phyloP scores from a whole-genome alignment of 352 stramenopile species.

The Phytophthora meadii region DNA sequence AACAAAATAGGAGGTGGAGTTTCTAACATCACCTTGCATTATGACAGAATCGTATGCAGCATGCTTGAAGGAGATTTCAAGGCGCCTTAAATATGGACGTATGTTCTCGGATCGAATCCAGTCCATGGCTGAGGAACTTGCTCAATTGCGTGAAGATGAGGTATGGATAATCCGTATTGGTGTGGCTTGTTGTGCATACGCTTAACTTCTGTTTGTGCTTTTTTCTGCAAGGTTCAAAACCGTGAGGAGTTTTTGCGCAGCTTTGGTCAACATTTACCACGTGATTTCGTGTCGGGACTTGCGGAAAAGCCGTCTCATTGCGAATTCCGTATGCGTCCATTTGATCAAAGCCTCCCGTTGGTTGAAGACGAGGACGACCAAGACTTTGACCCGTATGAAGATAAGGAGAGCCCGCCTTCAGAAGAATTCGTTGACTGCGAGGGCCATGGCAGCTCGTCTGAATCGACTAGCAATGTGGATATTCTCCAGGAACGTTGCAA shows the following conservation, averaged over 20 bases:
- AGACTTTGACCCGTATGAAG: constrained; percentile 36
- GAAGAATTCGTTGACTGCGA: constrained; percentile 44
- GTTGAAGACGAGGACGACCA: constrained; percentile 57
- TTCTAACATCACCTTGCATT: background rate
- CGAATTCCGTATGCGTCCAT: constrained; percentile 88
- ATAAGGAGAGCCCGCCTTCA: constrained; percentile 35
- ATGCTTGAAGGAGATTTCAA: constrained; percentile 82
- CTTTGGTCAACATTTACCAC: constrained; percentile 83
- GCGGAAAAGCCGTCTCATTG: constrained; percentile 90
- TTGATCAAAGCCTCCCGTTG: constrained; percentile 81
- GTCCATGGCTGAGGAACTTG: constrained; percentile 87
- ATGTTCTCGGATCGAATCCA: constrained; percentile 85
- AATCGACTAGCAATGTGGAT: constrained; percentile 48
- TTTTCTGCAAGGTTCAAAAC: constrained; percentile 55
- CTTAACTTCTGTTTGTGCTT: constrained; percentile 17
- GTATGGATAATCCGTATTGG: constrained; percentile 24
- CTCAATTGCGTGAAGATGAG: constrained; percentile 83
- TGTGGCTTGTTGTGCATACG: constrained; percentile 1
- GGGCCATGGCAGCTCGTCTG: constrained; percentile 27
- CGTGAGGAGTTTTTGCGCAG: constrained; percentile 78
- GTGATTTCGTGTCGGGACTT: constrained; percentile 82
- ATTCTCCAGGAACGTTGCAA: constrained; percentile 71
- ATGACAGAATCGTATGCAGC: constrained; percentile 73
- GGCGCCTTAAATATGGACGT: constrained; percentile 71
- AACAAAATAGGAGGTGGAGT: background rate